Evolutionary conservation across 2,329 filamentous ascomycete species (phyloP).

Genomic region (Verticillium tricorpus): DNA sequence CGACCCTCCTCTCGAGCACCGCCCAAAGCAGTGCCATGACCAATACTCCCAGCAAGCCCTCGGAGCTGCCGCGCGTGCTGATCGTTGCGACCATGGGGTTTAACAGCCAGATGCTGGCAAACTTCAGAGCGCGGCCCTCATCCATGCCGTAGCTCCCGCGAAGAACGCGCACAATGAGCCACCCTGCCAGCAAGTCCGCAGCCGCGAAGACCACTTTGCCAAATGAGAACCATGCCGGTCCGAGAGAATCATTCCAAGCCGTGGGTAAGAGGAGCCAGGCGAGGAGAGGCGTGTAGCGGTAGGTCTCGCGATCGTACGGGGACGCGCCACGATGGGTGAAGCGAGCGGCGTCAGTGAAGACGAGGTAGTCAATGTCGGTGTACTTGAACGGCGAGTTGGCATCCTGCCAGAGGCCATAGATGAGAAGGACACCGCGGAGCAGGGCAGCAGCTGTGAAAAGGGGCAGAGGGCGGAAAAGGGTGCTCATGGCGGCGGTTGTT

Average conservation of each 20-base stretch:
- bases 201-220: slow-evolving; percentile 84
- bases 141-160: slow-evolving; percentile 38
- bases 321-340: slow-evolving; percentile 64
- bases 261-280: slow-evolving; percentile 90
- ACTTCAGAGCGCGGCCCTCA: slow-evolving; percentile 59
- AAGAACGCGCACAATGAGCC: slow-evolving; percentile 56
- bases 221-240: slow-evolving; percentile 63
- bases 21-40: slow-evolving; percentile 83
- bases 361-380: slow-evolving; percentile 97
- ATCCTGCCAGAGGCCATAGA: slow-evolving; percentile 93
- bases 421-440: slow-evolving; percentile 68
- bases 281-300: slow-evolving; percentile 91
- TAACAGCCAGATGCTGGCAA: slow-evolving; percentile 84
- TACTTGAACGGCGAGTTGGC: slow-evolving; percentile 90
- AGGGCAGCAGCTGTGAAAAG: slow-evolving; percentile 55
- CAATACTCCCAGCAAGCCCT: slow-evolving; percentile 82
- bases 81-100: slow-evolving; percentile 99
- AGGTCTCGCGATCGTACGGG: slow-evolving; percentile 87
- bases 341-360: slow-evolving; percentile 92
- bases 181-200: slow-evolving; percentile 81
- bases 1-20: slow-evolving; percentile 56
- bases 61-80: slow-evolving; percentile 89
- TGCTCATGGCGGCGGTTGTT: not conserved
- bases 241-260: slow-evolving; percentile 42
- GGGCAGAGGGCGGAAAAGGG: slow-evolving; percentile 28